Percentiles rank a stretch among this genome's conserved stretches.
phyloP scores from a whole-genome alignment of 495 filamentous ascomycete genomes.

The Copromyces sp. region DNA sequence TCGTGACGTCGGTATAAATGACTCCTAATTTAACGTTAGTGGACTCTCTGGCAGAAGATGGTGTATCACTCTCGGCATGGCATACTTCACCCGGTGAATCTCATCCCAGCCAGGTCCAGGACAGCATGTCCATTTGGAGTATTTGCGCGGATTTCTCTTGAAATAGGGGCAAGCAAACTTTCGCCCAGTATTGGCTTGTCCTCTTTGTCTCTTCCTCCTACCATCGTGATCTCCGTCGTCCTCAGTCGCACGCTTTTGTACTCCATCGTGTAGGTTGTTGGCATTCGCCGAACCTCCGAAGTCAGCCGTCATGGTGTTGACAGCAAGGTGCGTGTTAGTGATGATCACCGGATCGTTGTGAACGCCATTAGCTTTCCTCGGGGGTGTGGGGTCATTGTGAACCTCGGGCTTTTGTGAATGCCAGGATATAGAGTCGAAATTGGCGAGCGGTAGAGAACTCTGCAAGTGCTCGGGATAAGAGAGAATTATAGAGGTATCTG shows the following conservation, averaged over 20 bases:
- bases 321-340: background rate
- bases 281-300: too few species aligned
- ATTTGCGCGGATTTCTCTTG: constrained; percentile 23
- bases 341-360: too few species aligned
- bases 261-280: too few species aligned
- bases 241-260: background rate
- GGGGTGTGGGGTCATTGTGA: too few species aligned
- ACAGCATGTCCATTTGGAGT: constrained; percentile 23
- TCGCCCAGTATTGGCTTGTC: background rate
- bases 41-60: background rate
- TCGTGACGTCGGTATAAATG: constrained; percentile 22
- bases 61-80: background rate
- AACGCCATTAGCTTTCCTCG: too few species aligned
- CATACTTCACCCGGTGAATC: constrained; percentile 26
- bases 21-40: constrained; percentile 8
- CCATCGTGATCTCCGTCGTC: constrained; percentile 11
- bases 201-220: constrained; percentile 14
- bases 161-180: constrained; percentile 27
- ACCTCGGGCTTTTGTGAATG: too few species aligned
- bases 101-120: constrained; percentile 26
- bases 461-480: too few species aligned
- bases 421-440: too few species aligned
- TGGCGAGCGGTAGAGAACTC: too few species aligned
- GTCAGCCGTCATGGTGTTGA: background rate
- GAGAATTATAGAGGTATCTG: too few species aligned